Evolutionary conservation across 1,284 basidiomycete genomes (phyloP).

Genomic region (Phylloporus sp.): DNA sequence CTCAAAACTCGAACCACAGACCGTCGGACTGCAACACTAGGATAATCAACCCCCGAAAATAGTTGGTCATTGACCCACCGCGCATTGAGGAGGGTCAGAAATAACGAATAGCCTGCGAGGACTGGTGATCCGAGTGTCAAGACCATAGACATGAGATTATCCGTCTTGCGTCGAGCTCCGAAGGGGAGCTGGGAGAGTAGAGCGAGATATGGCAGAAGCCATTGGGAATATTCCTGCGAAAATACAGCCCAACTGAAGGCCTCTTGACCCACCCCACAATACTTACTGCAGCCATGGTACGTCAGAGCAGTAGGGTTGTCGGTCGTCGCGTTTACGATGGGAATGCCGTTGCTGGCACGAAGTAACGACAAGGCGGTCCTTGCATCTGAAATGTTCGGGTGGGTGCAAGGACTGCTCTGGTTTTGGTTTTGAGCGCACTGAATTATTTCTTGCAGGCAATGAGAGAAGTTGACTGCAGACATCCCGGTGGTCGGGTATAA

Average conservation of each 20-base stretch:
- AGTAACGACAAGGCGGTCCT: slow-evolving; percentile 21
- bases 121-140: slow-evolving; percentile 40
- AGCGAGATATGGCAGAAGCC: slow-evolving; percentile 51
- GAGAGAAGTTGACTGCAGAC: slow-evolving; percentile 7
- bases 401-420: slow-evolving; percentile 8
- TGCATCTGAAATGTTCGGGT: slow-evolving; percentile 15
- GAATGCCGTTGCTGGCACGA: slow-evolving; percentile 15
- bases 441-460: slow-evolving; percentile 14
- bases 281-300: slow-evolving; percentile 33
- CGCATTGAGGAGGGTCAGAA: slow-evolving; percentile 36
- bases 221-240: slow-evolving; percentile 44
- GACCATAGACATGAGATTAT: slow-evolving; percentile 37
- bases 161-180: slow-evolving; percentile 30
- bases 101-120: slow-evolving; percentile 38
- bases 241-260: slow-evolving; percentile 44
- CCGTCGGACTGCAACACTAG: slow-evolving; percentile 15
- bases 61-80: slow-evolving; percentile 31
- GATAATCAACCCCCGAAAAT: slow-evolving; percentile 28
- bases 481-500: background rate
- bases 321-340: background rate
- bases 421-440: slow-evolving; percentile 16
- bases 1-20: slow-evolving; percentile 28
- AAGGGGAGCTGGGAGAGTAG: slow-evolving; percentile 48
- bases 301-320: slow-evolving; percentile 17
- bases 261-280: slow-evolving; percentile 37